phyloP scores from a whole-genome alignment of 1,139 yeast genomes.

The Sugiyamaella sp. region DNA sequence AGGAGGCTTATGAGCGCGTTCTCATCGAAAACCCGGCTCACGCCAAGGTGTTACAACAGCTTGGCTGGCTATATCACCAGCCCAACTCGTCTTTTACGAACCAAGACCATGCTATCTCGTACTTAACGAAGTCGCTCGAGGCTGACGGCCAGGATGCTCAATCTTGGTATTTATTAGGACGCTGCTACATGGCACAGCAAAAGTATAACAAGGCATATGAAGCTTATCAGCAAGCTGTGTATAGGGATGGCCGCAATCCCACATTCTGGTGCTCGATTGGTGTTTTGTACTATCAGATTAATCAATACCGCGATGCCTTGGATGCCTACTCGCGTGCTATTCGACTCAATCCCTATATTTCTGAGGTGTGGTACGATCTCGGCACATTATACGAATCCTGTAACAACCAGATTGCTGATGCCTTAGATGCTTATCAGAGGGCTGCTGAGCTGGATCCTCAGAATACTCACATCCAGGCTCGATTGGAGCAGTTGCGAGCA shows the following conservation, averaged over 20 bases:
- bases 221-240: slow-evolving; percentile 98
- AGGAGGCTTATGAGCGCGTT: slow-evolving; percentile 94
- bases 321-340: slow-evolving; percentile 98
- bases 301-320: slow-evolving; percentile 93
- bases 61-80: slow-evolving; percentile 94
- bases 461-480: slow-evolving; percentile 90
- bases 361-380: slow-evolving; percentile 98
- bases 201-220: slow-evolving; percentile 96
- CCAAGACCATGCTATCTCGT: slow-evolving; percentile 78
- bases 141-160: slow-evolving; percentile 91
- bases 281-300: slow-evolving; percentile 90
- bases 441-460: slow-evolving; percentile 95
- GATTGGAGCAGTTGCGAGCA: slow-evolving; percentile 76
- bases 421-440: slow-evolving; percentile 93
- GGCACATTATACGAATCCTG: slow-evolving; percentile 97
- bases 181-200: slow-evolving; percentile 95
- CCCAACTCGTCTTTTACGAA: slow-evolving; percentile 72
- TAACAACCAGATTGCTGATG: slow-evolving; percentile 92
- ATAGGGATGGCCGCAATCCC: slow-evolving; percentile 93
- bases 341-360: slow-evolving; percentile 89
- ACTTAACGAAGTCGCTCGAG: slow-evolving; percentile 83
- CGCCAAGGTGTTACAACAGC: slow-evolving; percentile 92
- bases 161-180: slow-evolving; percentile 94
- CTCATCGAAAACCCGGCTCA: slow-evolving; percentile 88
- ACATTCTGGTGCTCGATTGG: slow-evolving; percentile 99